Conservation (phyloP, 495 filamentous ascomycete genomes). For the Talaromyces liani region DNA sequence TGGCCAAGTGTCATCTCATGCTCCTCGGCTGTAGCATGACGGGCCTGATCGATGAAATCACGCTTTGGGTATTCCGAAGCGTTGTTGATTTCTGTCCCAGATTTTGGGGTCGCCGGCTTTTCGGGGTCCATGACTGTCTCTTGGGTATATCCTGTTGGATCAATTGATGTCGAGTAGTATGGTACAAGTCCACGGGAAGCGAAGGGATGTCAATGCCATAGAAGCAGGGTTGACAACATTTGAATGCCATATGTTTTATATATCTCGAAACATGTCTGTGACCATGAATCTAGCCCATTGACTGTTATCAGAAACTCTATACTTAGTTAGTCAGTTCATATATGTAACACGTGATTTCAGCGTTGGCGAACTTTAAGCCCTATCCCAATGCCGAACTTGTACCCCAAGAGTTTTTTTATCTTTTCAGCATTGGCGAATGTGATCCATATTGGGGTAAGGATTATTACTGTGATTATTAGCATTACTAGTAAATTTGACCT, state of each 20-base stretch:
- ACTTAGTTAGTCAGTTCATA: not conserved
- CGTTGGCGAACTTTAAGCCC: constrained; percentile 3
- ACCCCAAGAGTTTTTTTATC: not conserved
- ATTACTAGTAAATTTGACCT: not conserved
- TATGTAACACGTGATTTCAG: constrained; percentile 3
- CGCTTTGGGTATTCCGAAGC: not conserved
- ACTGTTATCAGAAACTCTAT: constrained; percentile 1
- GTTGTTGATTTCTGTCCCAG: not conserved
- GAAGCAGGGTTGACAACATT: not conserved
- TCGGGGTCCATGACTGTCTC: constrained; percentile 4
- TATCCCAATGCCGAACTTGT: constrained; percentile 3
- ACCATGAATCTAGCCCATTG: not conserved
- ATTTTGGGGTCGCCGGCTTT: not conserved
- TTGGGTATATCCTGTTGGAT: not conserved
- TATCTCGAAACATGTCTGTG: not conserved
- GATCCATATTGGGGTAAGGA: not conserved
- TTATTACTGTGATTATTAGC: not conserved
- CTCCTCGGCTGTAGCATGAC: constrained; percentile 14
- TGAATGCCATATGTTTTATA: not conserved
- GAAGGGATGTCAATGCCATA: not conserved
- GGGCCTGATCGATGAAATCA: constrained; percentile 4
- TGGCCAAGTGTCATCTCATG: constrained; percentile 17
- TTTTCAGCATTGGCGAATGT: not conserved
- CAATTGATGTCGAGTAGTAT: not conserved
- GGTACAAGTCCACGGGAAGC: not conserved